Conservation (phyloP, 2,329 filamentous ascomycete species). For the Pyrenochaeta sp. region DNA sequence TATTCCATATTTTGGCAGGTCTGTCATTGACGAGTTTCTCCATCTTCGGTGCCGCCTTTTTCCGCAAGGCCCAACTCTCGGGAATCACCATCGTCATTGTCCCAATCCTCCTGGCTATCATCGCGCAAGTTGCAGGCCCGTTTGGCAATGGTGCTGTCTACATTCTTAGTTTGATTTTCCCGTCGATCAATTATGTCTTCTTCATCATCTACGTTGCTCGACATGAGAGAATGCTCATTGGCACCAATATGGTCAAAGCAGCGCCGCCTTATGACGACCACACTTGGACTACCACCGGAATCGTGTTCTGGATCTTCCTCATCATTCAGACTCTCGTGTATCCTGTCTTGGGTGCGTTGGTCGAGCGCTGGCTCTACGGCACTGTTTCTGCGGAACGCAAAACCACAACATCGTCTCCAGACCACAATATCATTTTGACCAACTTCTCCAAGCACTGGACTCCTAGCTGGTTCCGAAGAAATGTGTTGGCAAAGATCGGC, state of each 20-base stretch:
- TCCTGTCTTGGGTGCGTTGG: constrained; percentile 74
- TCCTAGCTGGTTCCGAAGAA: constrained; percentile 66
- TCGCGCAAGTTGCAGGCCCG: constrained; percentile 76
- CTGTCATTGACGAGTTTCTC: constrained; percentile 81
- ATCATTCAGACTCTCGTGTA: constrained; percentile 80
- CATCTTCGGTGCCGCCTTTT: constrained; percentile 81
- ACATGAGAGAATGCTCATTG: constrained; percentile 69
- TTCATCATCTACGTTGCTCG: constrained; percentile 80
- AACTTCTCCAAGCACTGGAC: constrained; percentile 80
- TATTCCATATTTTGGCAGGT: constrained; percentile 77
- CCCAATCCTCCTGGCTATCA: constrained; percentile 77
- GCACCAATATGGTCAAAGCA: constrained; percentile 67
- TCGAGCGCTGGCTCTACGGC: constrained; percentile 79
- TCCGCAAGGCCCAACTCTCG: constrained; percentile 85
- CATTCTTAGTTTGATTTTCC: constrained; percentile 77
- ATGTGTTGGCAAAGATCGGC: constrained; percentile 55
- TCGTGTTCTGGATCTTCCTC: constrained; percentile 79
- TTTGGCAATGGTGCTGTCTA: constrained; percentile 70
- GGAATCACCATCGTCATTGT: constrained; percentile 80
- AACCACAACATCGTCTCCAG: constrained; percentile 44
- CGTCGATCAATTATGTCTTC: constrained; percentile 87
- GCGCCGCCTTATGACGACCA: constrained; percentile 60
- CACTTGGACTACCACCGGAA: constrained; percentile 72
- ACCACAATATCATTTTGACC: constrained; percentile 71
- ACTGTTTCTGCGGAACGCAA: constrained; percentile 67